These are phyloP conservation scores for Scenedesmus sp. DNA, from an alignment of 163 green algal species.

Conservation along the genomic window DNA sequence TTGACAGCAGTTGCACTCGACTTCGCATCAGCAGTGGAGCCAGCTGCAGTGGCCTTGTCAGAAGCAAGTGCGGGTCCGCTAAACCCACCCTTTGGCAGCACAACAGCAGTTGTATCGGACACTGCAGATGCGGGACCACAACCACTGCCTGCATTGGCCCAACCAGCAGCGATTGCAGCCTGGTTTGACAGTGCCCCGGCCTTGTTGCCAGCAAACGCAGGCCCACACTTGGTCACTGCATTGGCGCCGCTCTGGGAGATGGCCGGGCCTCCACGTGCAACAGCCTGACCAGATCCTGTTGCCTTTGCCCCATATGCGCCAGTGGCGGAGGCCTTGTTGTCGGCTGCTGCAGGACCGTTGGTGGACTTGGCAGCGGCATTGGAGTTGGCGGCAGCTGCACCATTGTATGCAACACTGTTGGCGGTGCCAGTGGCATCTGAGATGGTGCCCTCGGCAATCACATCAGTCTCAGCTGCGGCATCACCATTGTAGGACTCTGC, in stretches of 20 bases:
- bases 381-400: conserved; percentile 20
- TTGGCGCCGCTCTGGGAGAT: conserved; percentile 2
- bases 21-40: conserved; percentile 16
- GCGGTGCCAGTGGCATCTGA: not conserved
- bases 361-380: conserved; percentile 11
- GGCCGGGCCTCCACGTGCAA: conserved; percentile 27
- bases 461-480: conserved; percentile 7
- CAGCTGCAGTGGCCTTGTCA: conserved; percentile 28
- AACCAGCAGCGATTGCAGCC: conserved; percentile 12
- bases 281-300: conserved; percentile 2
- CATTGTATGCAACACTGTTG: not conserved
- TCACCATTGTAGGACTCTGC: not conserved
- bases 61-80: conserved; percentile 23
- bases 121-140: conserved; percentile 18
- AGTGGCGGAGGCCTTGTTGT: not conserved
- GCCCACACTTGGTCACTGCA: not conserved
- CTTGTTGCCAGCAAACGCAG: conserved; percentile 18
- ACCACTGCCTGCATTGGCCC: not conserved
- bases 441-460: not conserved
- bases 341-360: not conserved
- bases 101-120: conserved; percentile 9
- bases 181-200: conserved; percentile 8
- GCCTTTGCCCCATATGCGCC: conserved; percentile 13
- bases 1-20: conserved; percentile 32
- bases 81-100: not conserved